Evolutionary conservation across 2,329 filamentous ascomycete genomes (phyloP).

Genomic region (Alternaria burnsii): DNA sequence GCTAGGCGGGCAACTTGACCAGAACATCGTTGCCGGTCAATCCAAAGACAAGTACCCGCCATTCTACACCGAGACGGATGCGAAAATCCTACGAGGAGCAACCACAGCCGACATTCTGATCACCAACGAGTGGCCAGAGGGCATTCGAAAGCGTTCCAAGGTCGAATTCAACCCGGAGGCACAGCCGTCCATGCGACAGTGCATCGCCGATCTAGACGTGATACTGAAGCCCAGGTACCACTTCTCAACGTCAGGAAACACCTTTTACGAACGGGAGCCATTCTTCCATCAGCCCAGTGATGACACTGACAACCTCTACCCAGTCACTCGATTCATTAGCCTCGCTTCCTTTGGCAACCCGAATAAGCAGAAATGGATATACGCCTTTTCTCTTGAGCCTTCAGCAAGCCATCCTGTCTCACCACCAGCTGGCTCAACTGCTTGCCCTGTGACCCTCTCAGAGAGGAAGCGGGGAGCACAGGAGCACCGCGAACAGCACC

Average conservation of each 20-base stretch:
- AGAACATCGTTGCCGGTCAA: slow-evolving; percentile 66
- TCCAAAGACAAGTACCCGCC: slow-evolving; percentile 79
- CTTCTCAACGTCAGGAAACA: slow-evolving; percentile 73
- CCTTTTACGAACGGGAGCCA: slow-evolving; percentile 90
- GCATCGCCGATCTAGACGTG: slow-evolving; percentile 79
- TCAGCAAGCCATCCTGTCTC: slow-evolving; percentile 66
- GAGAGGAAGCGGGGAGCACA: slow-evolving; percentile 66
- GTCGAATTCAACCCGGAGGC: slow-evolving; percentile 65
- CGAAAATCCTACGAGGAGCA: slow-evolving; percentile 76
- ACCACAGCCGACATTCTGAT: slow-evolving; percentile 86
- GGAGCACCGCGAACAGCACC: slow-evolving; percentile 43
- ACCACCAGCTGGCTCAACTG: slow-evolving; percentile 75
- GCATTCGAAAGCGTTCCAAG: slow-evolving; percentile 74
- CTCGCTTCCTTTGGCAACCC: slow-evolving; percentile 80
- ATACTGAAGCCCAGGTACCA: slow-evolving; percentile 91
- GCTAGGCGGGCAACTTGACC: slow-evolving; percentile 77
- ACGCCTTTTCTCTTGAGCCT: slow-evolving; percentile 72
- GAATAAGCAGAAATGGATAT: slow-evolving; percentile 80
- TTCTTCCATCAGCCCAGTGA: slow-evolving; percentile 75
- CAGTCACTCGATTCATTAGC: slow-evolving; percentile 88
- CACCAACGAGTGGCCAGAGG: slow-evolving; percentile 84
- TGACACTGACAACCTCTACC: slow-evolving; percentile 60
- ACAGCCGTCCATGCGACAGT: slow-evolving; percentile 65
- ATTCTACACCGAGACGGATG: slow-evolving; percentile 79
- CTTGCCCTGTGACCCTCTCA: slow-evolving; percentile 72